Evolutionary conservation across 345 rosid species (phyloP), one percentile per base, ranked within the genome.

Genomic region (Aquilaria sinensis): DNA sequence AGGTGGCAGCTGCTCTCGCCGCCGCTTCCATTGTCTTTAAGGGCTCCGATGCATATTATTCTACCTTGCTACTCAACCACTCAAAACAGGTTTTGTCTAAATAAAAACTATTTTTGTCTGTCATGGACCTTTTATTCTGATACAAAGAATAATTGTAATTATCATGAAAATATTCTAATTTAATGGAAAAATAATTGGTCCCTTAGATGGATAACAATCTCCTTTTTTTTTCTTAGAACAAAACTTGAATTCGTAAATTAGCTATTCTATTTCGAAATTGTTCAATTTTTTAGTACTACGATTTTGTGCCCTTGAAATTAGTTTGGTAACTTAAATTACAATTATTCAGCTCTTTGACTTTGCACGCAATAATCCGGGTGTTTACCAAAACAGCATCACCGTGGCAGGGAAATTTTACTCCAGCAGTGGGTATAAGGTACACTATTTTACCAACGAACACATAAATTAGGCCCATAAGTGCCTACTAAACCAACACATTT

Each of bases 1-100:
- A 86, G 72, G 79, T 85, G 2, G 85, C 93, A 0, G 89, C 88
- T 1, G 90, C 93, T 0, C 66, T 88, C 63, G 96, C 92, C 5
- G 87, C 90, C 0, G 82, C 89, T n/a, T 84, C 87, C 45, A 55
- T 86, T 10, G 87, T 81, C 14, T 89, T 89, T 60, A 55, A 14
- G 32, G 9, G 49, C 0, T 41, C 11, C 1, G 74, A 81, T 55
- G 53, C 67, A 2, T 31, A 56, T 6, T 84, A 86, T 12, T 62
- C 96, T 12, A 43, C 73, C 56, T 45, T 59, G 23, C 92, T 87
- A 30, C 46, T 82, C 43, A 31, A 6, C 56, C 91, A 87, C 57
- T 83, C 92, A 0, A 80, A 67, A 62, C 80, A 79, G 70, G 81
- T 71, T 57, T 50, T 16, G 41, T 29, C 12, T 1, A n/a, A 15